A percentile compares a stretch with the other conserved stretches of the same genome.
Conservation (phyloP, 2,329 filamentous ascomycete species). For the Clonostachys chloroleuca region DNA sequence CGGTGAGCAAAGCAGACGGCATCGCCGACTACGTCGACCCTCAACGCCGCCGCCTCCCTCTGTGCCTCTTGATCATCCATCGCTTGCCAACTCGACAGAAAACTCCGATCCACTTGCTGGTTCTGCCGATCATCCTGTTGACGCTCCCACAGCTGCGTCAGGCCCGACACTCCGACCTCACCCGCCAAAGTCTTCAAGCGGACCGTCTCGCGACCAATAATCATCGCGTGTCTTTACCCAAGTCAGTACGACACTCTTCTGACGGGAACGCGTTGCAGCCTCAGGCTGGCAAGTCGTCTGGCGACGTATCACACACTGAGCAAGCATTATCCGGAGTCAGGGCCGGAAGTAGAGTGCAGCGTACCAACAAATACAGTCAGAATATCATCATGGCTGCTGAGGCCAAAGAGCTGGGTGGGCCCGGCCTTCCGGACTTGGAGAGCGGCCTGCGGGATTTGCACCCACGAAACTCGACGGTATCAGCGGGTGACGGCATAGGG, state of each 20-base stretch:
- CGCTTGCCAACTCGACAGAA: constrained; percentile 28
- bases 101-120: constrained; percentile 28
- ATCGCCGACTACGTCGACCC: constrained; percentile 30
- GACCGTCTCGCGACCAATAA: constrained; percentile 40
- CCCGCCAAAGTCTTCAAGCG: constrained; percentile 45
- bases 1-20: constrained; percentile 8
- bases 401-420: too few species aligned
- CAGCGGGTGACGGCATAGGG: constrained; percentile 45
- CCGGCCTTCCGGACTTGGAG: constrained; percentile 44
- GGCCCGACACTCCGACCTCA: constrained; percentile 28
- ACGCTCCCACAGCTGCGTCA: constrained; percentile 45
- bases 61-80: constrained; percentile 42
- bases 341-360: too few species aligned
- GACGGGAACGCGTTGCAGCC: constrained; percentile 33
- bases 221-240: constrained; percentile 47
- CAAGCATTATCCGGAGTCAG: too few species aligned
- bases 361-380: too few species aligned
- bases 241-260: constrained; percentile 47
- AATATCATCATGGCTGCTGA: too few species aligned
- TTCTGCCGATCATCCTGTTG: constrained; percentile 44
- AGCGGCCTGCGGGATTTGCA: constrained; percentile 42
- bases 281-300: too few species aligned
- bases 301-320: too few species aligned
- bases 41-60: constrained; percentile 50
- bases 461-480: constrained; percentile 40